Evolutionary conservation across 1,284 basidiomycete genomes (phyloP).

Genomic region (Trichosporon inkin): DNA sequence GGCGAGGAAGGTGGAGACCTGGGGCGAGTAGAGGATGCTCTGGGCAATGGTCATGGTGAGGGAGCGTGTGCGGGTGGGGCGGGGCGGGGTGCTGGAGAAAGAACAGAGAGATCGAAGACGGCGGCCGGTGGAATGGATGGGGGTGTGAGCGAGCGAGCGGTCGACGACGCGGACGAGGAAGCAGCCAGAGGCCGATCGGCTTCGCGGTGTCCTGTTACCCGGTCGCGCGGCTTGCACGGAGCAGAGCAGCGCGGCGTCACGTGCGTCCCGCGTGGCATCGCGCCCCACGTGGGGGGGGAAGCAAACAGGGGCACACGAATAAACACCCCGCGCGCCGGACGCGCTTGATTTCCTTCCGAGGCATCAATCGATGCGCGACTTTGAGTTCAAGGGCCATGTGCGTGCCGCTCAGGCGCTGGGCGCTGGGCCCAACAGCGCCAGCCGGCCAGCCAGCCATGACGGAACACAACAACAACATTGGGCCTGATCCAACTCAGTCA

Average conservation of each 20-base stretch:
- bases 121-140: background rate
- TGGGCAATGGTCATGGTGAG: conserved; percentile 54
- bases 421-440: too few relatives aligned
- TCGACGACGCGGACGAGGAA: conserved; percentile 4
- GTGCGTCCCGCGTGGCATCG: background rate
- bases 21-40: conserved; percentile 78
- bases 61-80: background rate
- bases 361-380: too few relatives aligned
- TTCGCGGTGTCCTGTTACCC: background rate
- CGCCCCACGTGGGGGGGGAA: background rate
- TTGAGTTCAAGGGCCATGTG: too few relatives aligned
- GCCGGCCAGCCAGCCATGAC: background rate
- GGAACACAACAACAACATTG: conserved; percentile 8
- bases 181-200: background rate
- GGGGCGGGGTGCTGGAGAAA: background rate
- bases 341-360: too few relatives aligned
- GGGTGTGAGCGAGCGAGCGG: background rate
- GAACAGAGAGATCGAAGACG: background rate
- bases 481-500: background rate
- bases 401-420: background rate
- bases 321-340: background rate
- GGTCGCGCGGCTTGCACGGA: conserved; percentile 2
- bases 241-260: background rate
- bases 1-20: conserved; percentile 69
- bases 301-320: background rate